A percentile compares a stretch with the other conserved stretches of the same genome.
phyloP scores from a whole-genome alignment of 768 basidiomycete species.

The Mycena leptocephala region DNA sequence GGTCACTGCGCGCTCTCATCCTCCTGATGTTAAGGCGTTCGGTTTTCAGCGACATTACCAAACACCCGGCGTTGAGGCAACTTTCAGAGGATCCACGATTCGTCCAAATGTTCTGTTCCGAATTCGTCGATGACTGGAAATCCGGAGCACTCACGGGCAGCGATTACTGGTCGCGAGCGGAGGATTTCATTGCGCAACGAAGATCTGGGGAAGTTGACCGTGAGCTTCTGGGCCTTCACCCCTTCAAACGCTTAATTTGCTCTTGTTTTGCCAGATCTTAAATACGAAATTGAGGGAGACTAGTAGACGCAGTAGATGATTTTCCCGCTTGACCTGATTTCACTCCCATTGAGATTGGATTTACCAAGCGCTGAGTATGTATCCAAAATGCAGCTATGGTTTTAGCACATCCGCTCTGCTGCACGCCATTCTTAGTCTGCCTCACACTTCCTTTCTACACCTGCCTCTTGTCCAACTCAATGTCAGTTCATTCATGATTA shows the following conservation, averaged over 20 bases:
- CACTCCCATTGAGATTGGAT: background rate
- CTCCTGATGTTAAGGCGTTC: background rate
- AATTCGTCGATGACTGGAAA: conserved; percentile 16
- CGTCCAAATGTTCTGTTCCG: conserved; percentile 9
- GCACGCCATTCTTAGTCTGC: background rate
- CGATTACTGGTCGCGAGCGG: conserved; percentile 20
- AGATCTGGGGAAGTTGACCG: conserved; percentile 16
- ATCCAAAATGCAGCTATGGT: background rate
- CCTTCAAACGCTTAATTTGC: background rate
- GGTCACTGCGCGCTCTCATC: conserved; percentile 22
- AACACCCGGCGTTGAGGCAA: conserved; percentile 10
- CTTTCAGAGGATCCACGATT: conserved; percentile 8
- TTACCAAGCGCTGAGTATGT: background rate
- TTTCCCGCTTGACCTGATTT: background rate
- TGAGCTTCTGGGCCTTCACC: conserved; percentile 4
- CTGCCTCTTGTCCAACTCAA: background rate
- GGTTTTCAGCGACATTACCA: background rate
- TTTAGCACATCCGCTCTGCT: too few relatives aligned
- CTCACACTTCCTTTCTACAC: background rate
- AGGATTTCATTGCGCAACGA: conserved; percentile 14
- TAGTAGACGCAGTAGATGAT: background rate
- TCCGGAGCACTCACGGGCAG: conserved; percentile 14
- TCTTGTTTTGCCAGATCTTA: conserved; percentile 5
- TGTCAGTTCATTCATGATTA: background rate
- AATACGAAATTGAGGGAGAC: conserved; percentile 1